Evolutionary conservation across 345 rosid genomes (phyloP).

Genomic region (Linum tenue): DNA sequence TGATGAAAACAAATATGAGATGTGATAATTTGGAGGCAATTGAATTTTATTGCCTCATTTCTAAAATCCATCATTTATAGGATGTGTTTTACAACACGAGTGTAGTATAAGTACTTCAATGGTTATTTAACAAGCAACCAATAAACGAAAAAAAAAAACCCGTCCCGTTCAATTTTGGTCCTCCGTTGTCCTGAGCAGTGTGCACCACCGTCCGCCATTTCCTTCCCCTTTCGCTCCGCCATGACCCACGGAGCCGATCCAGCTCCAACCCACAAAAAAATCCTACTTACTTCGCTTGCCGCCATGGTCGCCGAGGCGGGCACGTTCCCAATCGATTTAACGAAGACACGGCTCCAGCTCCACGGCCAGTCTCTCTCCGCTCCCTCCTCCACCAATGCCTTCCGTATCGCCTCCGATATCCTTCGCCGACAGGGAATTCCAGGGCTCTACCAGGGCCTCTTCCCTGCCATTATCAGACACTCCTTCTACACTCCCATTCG

Average conservation of each 20-base stretch:
- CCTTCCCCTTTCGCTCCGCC: not conserved
- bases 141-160: too few relatives aligned
- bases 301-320: conserved; percentile 77
- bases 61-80: too few relatives aligned
- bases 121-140: too few relatives aligned
- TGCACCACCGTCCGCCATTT: not conserved
- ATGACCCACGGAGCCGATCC: conserved; percentile 15
- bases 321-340: conserved; percentile 78
- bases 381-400: conserved; percentile 31
- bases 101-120: too few relatives aligned
- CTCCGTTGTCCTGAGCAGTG: too few relatives aligned
- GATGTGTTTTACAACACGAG: too few relatives aligned
- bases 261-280: conserved; percentile 19
- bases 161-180: too few relatives aligned
- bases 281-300: conserved; percentile 56
- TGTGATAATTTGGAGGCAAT: too few relatives aligned
- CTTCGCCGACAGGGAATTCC: conserved; percentile 38
- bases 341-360: conserved; percentile 83
- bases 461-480: conserved; percentile 72
- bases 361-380: conserved; percentile 36
- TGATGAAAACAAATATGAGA: too few relatives aligned
- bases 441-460: conserved; percentile 61
- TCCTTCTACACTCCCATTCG: conserved; percentile 72
- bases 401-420: conserved; percentile 47
- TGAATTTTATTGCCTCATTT: too few relatives aligned